A percentile compares a stretch with the other conserved stretches of the same genome.
These are phyloP conservation scores for Stemphylium vesicarium DNA, from an alignment of 2,329 filamentous ascomycete genomes.

Conservation along the genomic window DNA sequence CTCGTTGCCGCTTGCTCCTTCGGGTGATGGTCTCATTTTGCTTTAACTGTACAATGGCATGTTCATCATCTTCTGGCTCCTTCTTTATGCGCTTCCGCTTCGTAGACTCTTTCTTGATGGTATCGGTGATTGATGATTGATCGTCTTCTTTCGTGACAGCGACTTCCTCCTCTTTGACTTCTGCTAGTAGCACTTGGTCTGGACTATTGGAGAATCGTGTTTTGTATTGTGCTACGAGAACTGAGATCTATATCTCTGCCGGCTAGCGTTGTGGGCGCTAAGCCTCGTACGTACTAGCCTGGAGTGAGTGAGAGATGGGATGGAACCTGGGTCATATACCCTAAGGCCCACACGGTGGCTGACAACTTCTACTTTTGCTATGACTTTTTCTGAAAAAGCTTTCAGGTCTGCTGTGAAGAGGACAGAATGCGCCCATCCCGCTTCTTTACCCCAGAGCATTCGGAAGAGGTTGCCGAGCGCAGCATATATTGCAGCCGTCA, in stretches of 20 bases:
- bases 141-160: constrained; percentile 44
- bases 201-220: no score
- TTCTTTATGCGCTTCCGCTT: constrained; percentile 12
- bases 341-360: no score
- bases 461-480: constrained; percentile 91
- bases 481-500: constrained; percentile 88
- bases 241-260: no score
- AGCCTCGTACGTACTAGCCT: no score
- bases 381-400: constrained; percentile 75
- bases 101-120: constrained; percentile 37
- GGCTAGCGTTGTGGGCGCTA: no score
- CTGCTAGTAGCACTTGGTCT: no score
- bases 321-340: no score
- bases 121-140: constrained; percentile 13
- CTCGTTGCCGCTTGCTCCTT: constrained; percentile 8
- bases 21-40: constrained; percentile 1
- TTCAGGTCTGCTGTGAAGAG: constrained; percentile 92
- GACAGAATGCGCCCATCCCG: constrained; percentile 97
- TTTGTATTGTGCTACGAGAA: no score
- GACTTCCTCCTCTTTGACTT: constrained; percentile 55
- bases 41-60: neutral
- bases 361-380: constrained; percentile 56
- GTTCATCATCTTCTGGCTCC: neutral
- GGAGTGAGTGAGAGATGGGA: no score
- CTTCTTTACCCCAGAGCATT: constrained; percentile 86